phyloP scores from a whole-genome alignment of 805 yeast species.

The Metschnikowia lochheadii region DNA sequence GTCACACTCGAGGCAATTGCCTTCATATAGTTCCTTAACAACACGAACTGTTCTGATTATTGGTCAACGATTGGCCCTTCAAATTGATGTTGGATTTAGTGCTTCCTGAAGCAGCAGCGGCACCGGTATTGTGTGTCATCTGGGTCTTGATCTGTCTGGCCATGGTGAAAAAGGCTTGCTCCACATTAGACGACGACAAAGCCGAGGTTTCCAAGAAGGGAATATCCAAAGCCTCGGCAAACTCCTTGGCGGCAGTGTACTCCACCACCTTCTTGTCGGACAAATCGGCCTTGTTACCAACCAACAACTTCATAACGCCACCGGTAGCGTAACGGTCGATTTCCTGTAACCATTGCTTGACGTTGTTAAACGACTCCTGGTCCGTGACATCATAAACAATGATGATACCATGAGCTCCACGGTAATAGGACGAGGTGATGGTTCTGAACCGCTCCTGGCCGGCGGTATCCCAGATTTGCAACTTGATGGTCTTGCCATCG shows the following conservation, averaged over 20 bases:
- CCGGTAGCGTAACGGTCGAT: constrained; percentile 98
- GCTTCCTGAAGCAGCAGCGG: constrained; percentile 26
- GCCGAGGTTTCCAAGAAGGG: constrained; percentile 97
- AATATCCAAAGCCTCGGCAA: constrained; percentile 90
- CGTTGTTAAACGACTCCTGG: constrained; percentile 93
- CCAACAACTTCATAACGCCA: constrained; percentile 91
- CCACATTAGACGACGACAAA: constrained; percentile 90
- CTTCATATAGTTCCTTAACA: constrained; percentile 23
- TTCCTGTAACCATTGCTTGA: constrained; percentile 97
- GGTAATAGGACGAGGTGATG: constrained; percentile 92
- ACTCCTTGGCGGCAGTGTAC: constrained; percentile 93
- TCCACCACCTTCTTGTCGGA: constrained; percentile 93
- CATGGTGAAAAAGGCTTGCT: constrained; percentile 98
- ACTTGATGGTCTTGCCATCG: constrained; percentile 94
- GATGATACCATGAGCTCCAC: constrained; percentile 98
- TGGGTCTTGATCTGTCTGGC: constrained; percentile 97
- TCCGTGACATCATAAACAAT: constrained; percentile 98
- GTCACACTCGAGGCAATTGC: background rate
- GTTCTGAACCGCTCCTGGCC: constrained; percentile 99
- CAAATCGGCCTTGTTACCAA: constrained; percentile 95
- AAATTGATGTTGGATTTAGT: constrained; percentile 67
- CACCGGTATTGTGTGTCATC: constrained; percentile 65
- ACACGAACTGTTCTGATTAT: constrained; percentile 37
- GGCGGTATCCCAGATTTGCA: constrained; percentile 99
- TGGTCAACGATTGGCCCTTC: constrained; percentile 58